Base-by-base conservation (phyloP, 164 flowering plant species). In the Magnolia sinica region DNA sequence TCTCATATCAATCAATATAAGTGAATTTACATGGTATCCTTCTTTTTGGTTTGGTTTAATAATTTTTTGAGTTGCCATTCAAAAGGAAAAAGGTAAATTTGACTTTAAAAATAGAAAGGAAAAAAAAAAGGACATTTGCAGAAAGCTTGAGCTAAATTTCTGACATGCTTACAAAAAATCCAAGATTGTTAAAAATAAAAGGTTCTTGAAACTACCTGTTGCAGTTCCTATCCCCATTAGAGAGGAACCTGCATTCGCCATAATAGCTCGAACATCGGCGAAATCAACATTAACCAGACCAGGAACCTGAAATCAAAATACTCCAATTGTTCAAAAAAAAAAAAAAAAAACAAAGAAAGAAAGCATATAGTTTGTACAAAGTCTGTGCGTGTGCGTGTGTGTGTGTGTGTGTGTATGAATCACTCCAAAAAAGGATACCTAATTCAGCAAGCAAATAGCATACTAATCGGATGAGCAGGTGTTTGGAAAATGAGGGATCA, bases 181-280 rank as follows among this genome's bases (percentile, higher is more conserved):
- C 29, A 14, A 37, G 50, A 16, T 6, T 68, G 10, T 20, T 19
- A 5, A 1, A 64, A 24, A 68, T 8, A 64, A 24, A 68, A 29
- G 18, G 71, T 68, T 51, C 49, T 75, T 50, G 24, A 19, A 29
- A 70, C 84, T 85, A 90, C 93, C 93, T 74, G 93, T 88, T 64
- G 95, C 95, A 73, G 90, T 89, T 83, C 95, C 95, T 78, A 91
- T 91, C 59, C 95, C 95, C 91, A 91, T 87, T 66, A 91, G 76
- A 69, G 95, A 91, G 71, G 95, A 91, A 58, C 95, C 95, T 20
- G 95, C 95, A 86, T 83, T 87, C 55, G 91, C 95, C 95, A 91
- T 91, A 64, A 91, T 89, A 75, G 95, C 92, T 72, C 95, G 84
- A 51, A 91, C 95, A 87, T 91, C 95, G 49, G 95, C 95, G 85